Evolutionary conservation across 257 asterid genomes (phyloP).

Genomic region (Anisodus tanguticus): DNA sequence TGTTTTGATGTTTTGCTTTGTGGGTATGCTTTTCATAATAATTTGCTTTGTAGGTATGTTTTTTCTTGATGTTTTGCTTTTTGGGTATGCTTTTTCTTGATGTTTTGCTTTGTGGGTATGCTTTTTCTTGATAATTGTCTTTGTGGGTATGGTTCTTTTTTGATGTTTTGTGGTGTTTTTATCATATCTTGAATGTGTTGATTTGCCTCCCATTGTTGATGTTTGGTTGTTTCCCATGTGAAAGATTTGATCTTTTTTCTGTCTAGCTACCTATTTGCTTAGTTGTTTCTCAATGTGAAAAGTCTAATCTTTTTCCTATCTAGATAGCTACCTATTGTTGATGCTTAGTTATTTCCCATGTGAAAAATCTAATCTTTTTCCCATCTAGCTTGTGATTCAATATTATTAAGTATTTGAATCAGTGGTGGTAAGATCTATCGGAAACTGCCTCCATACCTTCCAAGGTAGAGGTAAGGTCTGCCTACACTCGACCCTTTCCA

Average conservation of each 20-base stretch:
- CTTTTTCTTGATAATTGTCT: too few species aligned
- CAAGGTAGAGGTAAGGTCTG: too few species aligned
- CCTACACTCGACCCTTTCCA: too few species aligned
- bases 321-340: neutral
- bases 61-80: too few species aligned
- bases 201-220: neutral
- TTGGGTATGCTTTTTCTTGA: too few species aligned
- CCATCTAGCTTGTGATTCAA: neutral
- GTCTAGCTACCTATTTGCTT: too few species aligned
- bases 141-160: neutral
- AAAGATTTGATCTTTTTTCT: slow-evolving; percentile 34
- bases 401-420: neutral
- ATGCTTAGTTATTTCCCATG: neutral
- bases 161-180: neutral
- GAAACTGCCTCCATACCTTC: too few species aligned
- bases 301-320: slow-evolving; percentile 34
- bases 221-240: neutral
- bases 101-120: too few species aligned
- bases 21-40: too few species aligned
- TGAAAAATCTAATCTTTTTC: slow-evolving; percentile 15
- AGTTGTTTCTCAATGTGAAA: neutral
- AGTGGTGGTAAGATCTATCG: too few species aligned
- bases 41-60: too few species aligned
- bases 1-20: too few species aligned
- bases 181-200: neutral